phyloP scores from a whole-genome alignment of 768 basidiomycete genomes.

The Suillus placidus region DNA sequence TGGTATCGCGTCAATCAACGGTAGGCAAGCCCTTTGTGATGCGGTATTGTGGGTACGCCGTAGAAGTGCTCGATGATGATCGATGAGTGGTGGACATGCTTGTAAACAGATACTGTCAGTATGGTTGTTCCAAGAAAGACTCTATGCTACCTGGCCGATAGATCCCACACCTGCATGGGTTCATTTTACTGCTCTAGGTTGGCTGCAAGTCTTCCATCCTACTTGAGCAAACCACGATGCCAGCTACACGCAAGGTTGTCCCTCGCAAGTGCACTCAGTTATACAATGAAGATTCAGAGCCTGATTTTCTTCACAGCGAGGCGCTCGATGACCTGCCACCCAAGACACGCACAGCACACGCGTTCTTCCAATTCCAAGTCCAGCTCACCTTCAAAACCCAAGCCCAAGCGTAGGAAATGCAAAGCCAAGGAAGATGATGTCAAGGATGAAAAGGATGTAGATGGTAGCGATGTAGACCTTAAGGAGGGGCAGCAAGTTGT shows the following conservation, averaged over 20 bases:
- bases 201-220: not conserved
- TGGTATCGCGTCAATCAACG: not conserved
- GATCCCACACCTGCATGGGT: not conserved
- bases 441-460: constrained; percentile 22
- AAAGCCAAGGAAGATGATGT: constrained; percentile 1
- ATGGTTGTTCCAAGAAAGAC: not conserved
- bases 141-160: not conserved
- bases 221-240: not conserved
- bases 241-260: not conserved
- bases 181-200: not conserved
- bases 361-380: constrained; percentile 21
- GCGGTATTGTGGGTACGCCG: not conserved
- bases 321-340: constrained; percentile 41
- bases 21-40: not conserved
- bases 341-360: constrained; percentile 29
- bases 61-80: not conserved
- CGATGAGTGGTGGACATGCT: not conserved
- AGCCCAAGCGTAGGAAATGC: constrained; percentile 25
- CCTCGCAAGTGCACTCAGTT: not conserved
- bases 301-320: constrained; percentile 42
- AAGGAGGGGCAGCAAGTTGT: constrained; percentile 71
- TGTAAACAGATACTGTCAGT: not conserved
- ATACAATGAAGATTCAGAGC: constrained; percentile 16
- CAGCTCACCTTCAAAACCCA: constrained; percentile 20
- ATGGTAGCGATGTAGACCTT: constrained; percentile 46